Evolutionary conservation across 306 rosid species (phyloP).

Genomic region (Lathyrus oleraceus): DNA sequence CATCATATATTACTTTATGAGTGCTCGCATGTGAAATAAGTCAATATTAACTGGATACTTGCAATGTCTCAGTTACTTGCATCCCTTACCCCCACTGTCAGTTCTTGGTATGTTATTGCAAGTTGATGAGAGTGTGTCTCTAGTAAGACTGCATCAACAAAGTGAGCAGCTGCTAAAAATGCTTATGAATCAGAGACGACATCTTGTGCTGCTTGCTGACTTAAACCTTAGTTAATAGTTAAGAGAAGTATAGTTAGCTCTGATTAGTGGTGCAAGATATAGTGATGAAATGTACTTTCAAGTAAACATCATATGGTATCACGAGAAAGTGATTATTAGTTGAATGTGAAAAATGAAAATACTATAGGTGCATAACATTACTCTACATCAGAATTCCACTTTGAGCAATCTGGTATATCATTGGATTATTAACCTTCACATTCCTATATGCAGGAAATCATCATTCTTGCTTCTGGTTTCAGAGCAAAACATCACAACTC

Average conservation of each 20-base stretch:
- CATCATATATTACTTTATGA: not conserved
- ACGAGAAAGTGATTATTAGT: not conserved
- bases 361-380: not conserved
- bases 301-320: not conserved
- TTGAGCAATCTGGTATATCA: not conserved
- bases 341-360: not conserved
- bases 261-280: not conserved
- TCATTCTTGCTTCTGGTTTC: no score
- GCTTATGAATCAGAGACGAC: not conserved
- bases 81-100: not conserved
- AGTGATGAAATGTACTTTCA: not conserved
- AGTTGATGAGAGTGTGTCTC: not conserved
- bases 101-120: not conserved
- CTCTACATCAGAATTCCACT: not conserved
- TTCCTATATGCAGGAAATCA: not conserved
- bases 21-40: not conserved
- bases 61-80: slow-evolving; percentile 6
- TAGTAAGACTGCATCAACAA: not conserved
- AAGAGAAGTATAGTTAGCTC: not conserved
- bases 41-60: slow-evolving; percentile 4
- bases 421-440: not conserved
- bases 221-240: not conserved
- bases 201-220: not conserved
- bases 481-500: no score
- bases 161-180: not conserved